Evolutionary conservation across 1,284 basidiomycete genomes (phyloP).

Genomic region (Somion occarium): DNA sequence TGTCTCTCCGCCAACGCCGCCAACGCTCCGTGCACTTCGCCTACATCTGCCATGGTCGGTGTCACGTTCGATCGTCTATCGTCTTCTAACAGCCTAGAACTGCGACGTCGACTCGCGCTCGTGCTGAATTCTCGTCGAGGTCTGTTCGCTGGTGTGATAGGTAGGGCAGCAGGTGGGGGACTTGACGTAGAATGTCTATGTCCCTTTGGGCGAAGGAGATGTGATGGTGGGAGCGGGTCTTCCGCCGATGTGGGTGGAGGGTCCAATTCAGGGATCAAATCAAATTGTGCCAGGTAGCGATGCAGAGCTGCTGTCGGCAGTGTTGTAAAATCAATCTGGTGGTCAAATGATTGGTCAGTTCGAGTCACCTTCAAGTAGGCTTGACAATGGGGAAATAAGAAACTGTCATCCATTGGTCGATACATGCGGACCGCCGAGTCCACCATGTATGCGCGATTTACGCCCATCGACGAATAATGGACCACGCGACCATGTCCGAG

Average conservation of each 20-base stretch:
- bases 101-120: slow-evolving; percentile 50
- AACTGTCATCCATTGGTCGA: too few relatives aligned
- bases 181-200: slow-evolving; percentile 34
- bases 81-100: slow-evolving; percentile 65
- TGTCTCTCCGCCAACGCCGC: slow-evolving; percentile 66
- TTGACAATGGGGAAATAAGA: too few relatives aligned
- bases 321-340: slow-evolving; percentile 66
- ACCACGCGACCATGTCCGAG: too few relatives aligned
- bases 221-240: slow-evolving; percentile 63
- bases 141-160: slow-evolving; percentile 57
- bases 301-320: slow-evolving; percentile 57
- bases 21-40: slow-evolving; percentile 58
- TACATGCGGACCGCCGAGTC: too few relatives aligned
- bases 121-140: slow-evolving; percentile 53
- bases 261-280: slow-evolving; percentile 61
- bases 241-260: slow-evolving; percentile 62
- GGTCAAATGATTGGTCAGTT: slow-evolving; percentile 6
- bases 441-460: too few relatives aligned
- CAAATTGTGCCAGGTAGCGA: slow-evolving; percentile 64
- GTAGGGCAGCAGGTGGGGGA: slow-evolving; percentile 27
- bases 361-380: too few relatives aligned
- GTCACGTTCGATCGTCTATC: slow-evolving; percentile 39
- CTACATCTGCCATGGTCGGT: slow-evolving; percentile 63
- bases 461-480: too few relatives aligned
- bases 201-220: slow-evolving; percentile 46